A percentile compares a stretch with the other conserved stretches of the same genome.
Conservation (phyloP, 1,284 basidiomycete species). For the Trametes sp. region DNA sequence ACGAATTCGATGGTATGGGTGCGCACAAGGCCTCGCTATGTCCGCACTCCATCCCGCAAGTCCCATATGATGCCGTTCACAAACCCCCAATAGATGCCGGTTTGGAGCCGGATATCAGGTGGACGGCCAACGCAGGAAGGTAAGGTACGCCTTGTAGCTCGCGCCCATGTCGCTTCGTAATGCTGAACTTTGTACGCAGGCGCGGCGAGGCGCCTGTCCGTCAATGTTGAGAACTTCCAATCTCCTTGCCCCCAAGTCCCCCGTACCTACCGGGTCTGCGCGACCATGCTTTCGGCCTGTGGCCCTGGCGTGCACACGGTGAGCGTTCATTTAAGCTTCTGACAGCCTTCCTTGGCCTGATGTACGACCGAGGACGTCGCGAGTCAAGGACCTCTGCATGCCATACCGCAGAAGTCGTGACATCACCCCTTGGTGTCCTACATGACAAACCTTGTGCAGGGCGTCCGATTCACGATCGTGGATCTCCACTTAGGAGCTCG, state of each 20-base stretch:
- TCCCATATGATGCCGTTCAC: not conserved
- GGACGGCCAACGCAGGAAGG: not conserved
- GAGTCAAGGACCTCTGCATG: conserved; percentile 7
- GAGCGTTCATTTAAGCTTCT: conserved; percentile 9
- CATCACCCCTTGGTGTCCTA: conserved; percentile 16
- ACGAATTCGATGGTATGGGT: not conserved
- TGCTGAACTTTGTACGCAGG: not conserved
- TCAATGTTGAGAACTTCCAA: too few species aligned
- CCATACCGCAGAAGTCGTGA: conserved; percentile 4
- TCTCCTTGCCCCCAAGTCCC: too few species aligned
- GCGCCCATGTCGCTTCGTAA: not conserved
- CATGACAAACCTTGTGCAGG: conserved; percentile 10
- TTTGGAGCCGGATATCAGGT: conserved; percentile 5
- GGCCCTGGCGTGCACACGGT: not conserved
- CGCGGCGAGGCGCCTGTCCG: not conserved
- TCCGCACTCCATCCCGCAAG: not conserved
- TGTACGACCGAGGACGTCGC: not conserved
- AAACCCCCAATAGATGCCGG: not conserved
- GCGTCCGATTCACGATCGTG: conserved; percentile 9
- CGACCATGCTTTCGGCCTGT: not conserved
- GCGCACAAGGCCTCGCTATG: not conserved
- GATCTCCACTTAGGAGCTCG: not conserved
- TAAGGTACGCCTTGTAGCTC: not conserved
- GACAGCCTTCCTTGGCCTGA: conserved; percentile 7
- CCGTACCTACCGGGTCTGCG: not conserved